A percentile compares a stretch with the other conserved stretches of the same genome.
phyloP scores from a whole-genome alignment of 768 basidiomycete genomes.

The Tylopilus rubrobrunneus region DNA sequence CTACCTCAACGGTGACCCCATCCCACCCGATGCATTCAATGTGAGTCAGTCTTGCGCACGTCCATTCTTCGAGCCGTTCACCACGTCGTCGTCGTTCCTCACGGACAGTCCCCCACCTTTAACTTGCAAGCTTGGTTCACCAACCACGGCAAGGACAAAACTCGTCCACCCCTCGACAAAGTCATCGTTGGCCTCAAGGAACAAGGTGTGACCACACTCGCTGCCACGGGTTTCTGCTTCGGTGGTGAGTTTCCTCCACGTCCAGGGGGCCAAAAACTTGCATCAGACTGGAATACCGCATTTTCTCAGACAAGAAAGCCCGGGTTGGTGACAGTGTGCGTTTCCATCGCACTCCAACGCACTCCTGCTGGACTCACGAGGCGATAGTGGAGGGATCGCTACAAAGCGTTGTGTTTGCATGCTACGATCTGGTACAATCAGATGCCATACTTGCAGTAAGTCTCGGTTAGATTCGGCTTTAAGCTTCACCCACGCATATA shows the following conservation, averaged over 20 bases:
- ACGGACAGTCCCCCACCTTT: conserved; percentile 9
- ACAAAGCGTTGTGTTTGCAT: conserved; percentile 54
- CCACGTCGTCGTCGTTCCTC: background rate
- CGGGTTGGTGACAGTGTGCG: conserved; percentile 46
- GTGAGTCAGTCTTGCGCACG: background rate
- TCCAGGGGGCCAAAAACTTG: background rate
- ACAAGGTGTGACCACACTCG: conserved; percentile 55
- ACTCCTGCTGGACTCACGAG: background rate
- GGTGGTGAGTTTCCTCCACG: conserved; percentile 44
- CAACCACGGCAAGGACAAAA: conserved; percentile 37
- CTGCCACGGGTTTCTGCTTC: conserved; percentile 66
- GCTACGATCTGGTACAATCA: conserved; percentile 53
- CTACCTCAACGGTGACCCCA: conserved; percentile 28
- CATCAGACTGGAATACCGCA: too few relatives aligned
- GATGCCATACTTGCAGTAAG: conserved; percentile 52
- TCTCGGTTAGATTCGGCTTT: background rate
- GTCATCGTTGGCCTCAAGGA: conserved; percentile 55
- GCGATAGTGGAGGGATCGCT: conserved; percentile 51
- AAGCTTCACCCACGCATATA: background rate
- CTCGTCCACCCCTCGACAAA: conserved; percentile 51
- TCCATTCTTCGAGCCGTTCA: background rate
- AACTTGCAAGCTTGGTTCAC: conserved; percentile 35
- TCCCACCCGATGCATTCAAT: conserved; percentile 13
- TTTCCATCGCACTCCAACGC: background rate
- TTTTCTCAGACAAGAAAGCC: conserved; percentile 50